Base-by-base conservation (phyloP, 345 rosid genomes). In the Eucalyptus curtisii region DNA sequence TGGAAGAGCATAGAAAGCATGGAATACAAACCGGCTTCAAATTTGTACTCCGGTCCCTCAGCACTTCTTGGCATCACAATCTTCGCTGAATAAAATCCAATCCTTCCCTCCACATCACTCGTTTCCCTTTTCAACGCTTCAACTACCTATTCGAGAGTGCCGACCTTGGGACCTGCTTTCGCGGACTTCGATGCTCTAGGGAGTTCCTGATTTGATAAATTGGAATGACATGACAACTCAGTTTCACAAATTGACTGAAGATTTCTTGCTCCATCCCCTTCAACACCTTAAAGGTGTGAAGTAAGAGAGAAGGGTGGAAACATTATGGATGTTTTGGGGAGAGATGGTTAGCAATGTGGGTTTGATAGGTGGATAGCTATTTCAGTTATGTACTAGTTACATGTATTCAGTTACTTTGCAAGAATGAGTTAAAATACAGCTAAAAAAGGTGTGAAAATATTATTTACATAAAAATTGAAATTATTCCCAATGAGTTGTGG, bases 311-410 rank as follows among this genome's bases (percentile, higher is more conserved):
- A 17, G 57, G 57, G 24, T 17, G 57, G 24, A 52, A 52, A 52
- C 22, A 19, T 7, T 20, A 52, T 0, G 57, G 24, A 52, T 52
- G 0, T 20, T 2, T 3, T 0, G 9, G 2, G 1, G 24, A 52
- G 57, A 52, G 24, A 52, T 0, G 24, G 24, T 7, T 52, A 7
- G 57, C 3, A 7, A 0, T 14, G 52, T 7, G 57, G 57, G 22
- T 52, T 52, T 53, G 57, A 53, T 0, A 53, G 3, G 25, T 0
- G 25, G 10, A 8, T 8, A 20, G 57, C 20, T 49, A 49, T 49
- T 49, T 16, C 20, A 49, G 1, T 49, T 49, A 49, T 49, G 52
- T 49, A 49, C 3, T 53, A 53, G 24, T 20, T 53, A 53, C 57
- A 20, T 0, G 24, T 53, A 53, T 53, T 53, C 24, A 20, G 0